These are phyloP conservation scores for Aegilops umbellulata DNA, from an alignment of 176 grass and related monocot genomes.

Conservation along the genomic window DNA sequence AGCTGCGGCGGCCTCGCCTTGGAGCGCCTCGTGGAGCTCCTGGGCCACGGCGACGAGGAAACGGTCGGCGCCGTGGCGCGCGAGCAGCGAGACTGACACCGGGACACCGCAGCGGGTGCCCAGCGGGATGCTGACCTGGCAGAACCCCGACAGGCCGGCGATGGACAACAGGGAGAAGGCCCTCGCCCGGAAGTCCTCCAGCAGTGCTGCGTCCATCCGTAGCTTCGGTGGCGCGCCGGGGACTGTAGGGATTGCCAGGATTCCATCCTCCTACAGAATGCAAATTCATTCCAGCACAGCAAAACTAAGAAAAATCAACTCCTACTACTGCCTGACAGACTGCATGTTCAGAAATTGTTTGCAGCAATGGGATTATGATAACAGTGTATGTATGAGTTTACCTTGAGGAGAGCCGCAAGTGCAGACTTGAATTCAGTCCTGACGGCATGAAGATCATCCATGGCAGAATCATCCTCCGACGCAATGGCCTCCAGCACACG, in stretches of 20 bases:
- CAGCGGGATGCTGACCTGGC: constrained; percentile 77
- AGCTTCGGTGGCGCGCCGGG: constrained; percentile 73
- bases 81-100: constrained; percentile 69
- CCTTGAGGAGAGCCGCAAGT: constrained; percentile 55
- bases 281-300: too few species aligned
- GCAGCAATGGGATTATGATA: background rate
- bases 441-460: constrained; percentile 25
- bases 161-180: constrained; percentile 84
- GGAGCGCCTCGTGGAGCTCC: constrained; percentile 47
- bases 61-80: constrained; percentile 51
- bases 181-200: constrained; percentile 53
- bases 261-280: constrained; percentile 41
- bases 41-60: constrained; percentile 57
- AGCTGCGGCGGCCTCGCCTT: constrained; percentile 44
- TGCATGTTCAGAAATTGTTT: background rate
- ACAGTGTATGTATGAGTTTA: background rate
- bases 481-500: too few species aligned
- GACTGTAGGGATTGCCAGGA: constrained; percentile 77
- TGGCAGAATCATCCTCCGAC: too few species aligned
- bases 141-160: constrained; percentile 73
- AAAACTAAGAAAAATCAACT: too few species aligned
- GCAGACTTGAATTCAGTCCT: constrained; percentile 57
- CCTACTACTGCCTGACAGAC: too few species aligned
- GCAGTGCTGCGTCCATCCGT: constrained; percentile 39
- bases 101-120: constrained; percentile 50